Evolutionary conservation across 176 grass and related monocot species (phyloP), one percentile per base, ranked within the genome.

Genomic region (Miscanthus lutarioriparius): DNA sequence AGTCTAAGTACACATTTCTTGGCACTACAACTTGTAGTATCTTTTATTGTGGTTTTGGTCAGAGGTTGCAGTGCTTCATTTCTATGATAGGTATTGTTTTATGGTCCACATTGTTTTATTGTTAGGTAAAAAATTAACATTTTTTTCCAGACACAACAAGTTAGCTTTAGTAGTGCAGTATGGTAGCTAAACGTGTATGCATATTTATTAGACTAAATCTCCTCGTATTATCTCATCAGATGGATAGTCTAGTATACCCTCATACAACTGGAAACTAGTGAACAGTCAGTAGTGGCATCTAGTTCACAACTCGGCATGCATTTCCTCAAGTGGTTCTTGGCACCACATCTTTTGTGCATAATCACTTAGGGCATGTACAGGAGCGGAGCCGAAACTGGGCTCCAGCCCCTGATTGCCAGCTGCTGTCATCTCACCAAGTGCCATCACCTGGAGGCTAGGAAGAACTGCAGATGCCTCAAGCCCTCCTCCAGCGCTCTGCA

Each of bases 1-100:
- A n/a, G 22, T 35, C 38, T 54, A 8, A 69, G 75, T 80, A 54
- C 10, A 53, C 49, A 79, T 56, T 32, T 73, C 17, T 64, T 53
- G 70, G 49, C 41, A 63, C 37, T 68, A 26, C 7, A 39, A 53
- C 65, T 51, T 71, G 32, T 20, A 67, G 28, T 23, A n/a, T 79
- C 54, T 47, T 72, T 49, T 58, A 0, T 58, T 58, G 36, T 78
- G 84, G 45, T 83, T 86, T 80, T 75, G 8, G 6, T 76, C 33
- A 76, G 33, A 76, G 22, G 59, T 16, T 64, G 61, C 33, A 28
- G 14, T 40, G 8, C n/a, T 39, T 35, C 7, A 14, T 45, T 17
- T 77, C 19, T 8, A 25, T 61, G 54, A 23, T 61, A 61, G 12
- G 11, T 64, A 30, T 28, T 64, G 62, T 28, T 64, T 30, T 14